Conservation (phyloP, 768 basidiomycete genomes). For the Mycena leptocephala region DNA sequence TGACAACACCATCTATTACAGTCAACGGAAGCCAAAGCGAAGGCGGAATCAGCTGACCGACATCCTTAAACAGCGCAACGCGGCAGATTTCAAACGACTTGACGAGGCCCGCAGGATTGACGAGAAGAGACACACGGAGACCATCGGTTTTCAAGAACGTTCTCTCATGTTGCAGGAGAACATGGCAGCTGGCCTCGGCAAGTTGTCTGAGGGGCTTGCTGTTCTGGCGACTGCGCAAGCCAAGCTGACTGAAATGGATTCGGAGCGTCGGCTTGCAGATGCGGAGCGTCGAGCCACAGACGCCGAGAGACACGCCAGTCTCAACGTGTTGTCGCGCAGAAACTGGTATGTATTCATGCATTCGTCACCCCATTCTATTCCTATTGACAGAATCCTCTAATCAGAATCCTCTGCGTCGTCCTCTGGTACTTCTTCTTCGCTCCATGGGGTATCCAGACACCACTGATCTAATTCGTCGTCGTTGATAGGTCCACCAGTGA, state of each 20-base stretch:
- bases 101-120: conserved; percentile 11
- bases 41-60: conserved; percentile 12
- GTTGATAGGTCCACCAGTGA: conserved; percentile 28
- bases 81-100: neutral
- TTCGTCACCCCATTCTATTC: neutral
- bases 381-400: neutral
- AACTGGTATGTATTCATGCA: neutral
- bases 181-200: neutral
- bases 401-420: neutral
- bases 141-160: neutral
- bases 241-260: neutral
- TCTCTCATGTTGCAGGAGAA: neutral
- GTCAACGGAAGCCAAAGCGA: conserved; percentile 1
- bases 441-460: conserved; percentile 25
- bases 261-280: neutral
- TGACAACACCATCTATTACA: neutral
- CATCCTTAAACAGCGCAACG: conserved; percentile 7
- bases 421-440: neutral
- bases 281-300: neutral
- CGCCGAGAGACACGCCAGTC: conserved; percentile 18
- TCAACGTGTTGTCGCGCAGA: neutral
- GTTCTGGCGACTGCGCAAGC: neutral
- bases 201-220: neutral
- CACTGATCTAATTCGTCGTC: conserved; percentile 28
- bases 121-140: conserved; percentile 4